Conservation (phyloP, 305 asterid genomes). For the Fraxinus ornus region DNA sequence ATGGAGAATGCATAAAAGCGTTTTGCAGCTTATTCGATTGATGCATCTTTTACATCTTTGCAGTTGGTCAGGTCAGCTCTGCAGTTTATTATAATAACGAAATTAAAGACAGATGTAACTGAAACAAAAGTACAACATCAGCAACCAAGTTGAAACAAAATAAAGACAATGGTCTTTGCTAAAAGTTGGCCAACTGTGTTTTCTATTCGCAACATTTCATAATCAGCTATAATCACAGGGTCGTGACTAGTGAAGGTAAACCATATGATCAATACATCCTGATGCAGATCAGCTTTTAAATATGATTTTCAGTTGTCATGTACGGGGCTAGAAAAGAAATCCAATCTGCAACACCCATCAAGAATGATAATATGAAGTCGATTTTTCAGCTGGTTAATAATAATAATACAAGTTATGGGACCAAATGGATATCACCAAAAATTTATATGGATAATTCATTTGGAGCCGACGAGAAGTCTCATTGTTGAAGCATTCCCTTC, state of each 20-base stretch:
- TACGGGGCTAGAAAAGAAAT: neutral
- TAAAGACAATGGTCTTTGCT: neutral
- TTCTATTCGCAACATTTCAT: neutral
- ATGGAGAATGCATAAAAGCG: too few relatives aligned
- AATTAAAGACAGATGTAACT: neutral
- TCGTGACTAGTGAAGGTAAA: neutral
- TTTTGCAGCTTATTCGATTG: too few relatives aligned
- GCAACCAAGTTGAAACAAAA: neutral
- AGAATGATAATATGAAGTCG: neutral
- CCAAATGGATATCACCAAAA: neutral
- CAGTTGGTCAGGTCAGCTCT: neutral
- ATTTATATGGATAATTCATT: neutral
- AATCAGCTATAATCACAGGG: neutral
- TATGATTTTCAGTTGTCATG: neutral
- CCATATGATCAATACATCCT: neutral
- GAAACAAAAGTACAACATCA: neutral
- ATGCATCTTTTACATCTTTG: neutral
- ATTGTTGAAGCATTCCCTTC: constrained; percentile 59
- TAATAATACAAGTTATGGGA: neutral
- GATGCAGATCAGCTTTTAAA: neutral
- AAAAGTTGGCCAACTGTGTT: neutral
- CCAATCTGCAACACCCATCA: neutral
- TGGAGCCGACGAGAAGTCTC: constrained; percentile 19
- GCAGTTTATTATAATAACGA: neutral
- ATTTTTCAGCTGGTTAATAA: neutral